These are phyloP conservation scores for Trypanosomatidae sp. DNA, from an alignment of 208 protist species.

Conservation along the genomic window DNA sequence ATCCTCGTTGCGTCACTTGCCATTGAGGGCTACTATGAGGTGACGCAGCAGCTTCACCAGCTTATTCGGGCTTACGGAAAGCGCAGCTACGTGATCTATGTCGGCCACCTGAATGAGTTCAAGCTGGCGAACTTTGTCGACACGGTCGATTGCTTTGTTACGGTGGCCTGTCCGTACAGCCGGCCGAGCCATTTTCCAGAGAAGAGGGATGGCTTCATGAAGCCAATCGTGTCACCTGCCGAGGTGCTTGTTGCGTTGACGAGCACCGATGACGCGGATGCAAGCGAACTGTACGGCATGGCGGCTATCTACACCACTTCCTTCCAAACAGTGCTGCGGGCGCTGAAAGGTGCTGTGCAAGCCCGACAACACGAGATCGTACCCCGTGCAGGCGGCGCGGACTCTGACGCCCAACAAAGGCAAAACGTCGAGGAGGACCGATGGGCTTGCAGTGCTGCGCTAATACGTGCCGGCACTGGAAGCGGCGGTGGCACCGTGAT, in stretches of 20 bases:
- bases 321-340: slow-evolving; percentile 46
- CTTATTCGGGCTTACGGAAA: slow-evolving; percentile 69
- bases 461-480: slow-evolving; percentile 22
- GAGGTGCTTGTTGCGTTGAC: slow-evolving; percentile 84
- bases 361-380: not conserved
- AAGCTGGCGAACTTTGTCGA: slow-evolving; percentile 93
- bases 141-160: slow-evolving; percentile 87
- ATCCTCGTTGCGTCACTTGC: slow-evolving; percentile 86
- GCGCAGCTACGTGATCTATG: slow-evolving; percentile 86
- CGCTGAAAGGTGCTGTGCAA: slow-evolving; percentile 20
- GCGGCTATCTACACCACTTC: slow-evolving; percentile 60
- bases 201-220: slow-evolving; percentile 78
- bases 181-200: slow-evolving; percentile 69
- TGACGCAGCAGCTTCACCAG: slow-evolving; percentile 67
- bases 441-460: slow-evolving; percentile 14
- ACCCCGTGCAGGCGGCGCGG: slow-evolving; percentile 2
- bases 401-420: not conserved
- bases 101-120: slow-evolving; percentile 92
- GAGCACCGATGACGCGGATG: slow-evolving; percentile 22
- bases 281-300: slow-evolving; percentile 48
- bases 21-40: slow-evolving; percentile 82
- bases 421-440: slow-evolving; percentile 7
- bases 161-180: slow-evolving; percentile 86
- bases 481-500: slow-evolving; percentile 21
- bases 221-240: slow-evolving; percentile 86